Base-by-base conservation (phyloP, 177 flowering plant genomes). In the Telopea speciosissima region DNA sequence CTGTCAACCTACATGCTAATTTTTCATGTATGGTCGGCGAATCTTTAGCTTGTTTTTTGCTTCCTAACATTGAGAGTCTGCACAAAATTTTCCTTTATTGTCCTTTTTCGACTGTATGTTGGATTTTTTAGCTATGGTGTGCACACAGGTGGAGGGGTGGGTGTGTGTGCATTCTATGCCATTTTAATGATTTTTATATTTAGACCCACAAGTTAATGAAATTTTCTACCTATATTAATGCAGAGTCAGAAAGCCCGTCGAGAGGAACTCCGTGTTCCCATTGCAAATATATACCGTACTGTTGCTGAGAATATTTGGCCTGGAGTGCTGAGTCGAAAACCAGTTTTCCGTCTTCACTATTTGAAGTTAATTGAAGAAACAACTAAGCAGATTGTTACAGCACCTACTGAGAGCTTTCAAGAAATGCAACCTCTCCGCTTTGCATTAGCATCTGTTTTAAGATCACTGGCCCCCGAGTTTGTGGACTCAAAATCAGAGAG, bases 231-330 rank as follows among this genome's bases (percentile, higher is more conserved):
- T 13, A 28, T 58, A 58, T 60, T 36, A 22, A 44, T 78, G 81
- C 91, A 96, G 98, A 89, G 80, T 79, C 99, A 96, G 80, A 96
- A 86, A 77, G 70, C 87, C 52, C 95, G 99, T 31, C 91, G 97
- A 22, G 99, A 96, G 81, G 99, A 96, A 77, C 89, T 93, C 19
- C 97, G 97, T 21, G 76, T 81, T 69, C 98, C 91, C 75, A 85
- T 88, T 78, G 93, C 98, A 68, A 93, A 91, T 79, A 87, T 96
- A 67, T 91, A 89, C 70, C 93, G 97, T 10, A 79, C 87, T 67
- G 90, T 93, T 74, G 93, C 99, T 66, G 99, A 96, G 77, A 96
- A 88, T 66, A 81, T 91, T 71, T 96, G 99, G 99, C 97, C 97
- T 66, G 96, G 97, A 67, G 85, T 89, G 92, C 82, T 96, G 71